A percentile compares a stretch with the other conserved stretches of the same genome.
phyloP scores from a whole-genome alignment of 2,329 filamentous ascomycete genomes.

The Cladosporium austrohemisphaericum region DNA sequence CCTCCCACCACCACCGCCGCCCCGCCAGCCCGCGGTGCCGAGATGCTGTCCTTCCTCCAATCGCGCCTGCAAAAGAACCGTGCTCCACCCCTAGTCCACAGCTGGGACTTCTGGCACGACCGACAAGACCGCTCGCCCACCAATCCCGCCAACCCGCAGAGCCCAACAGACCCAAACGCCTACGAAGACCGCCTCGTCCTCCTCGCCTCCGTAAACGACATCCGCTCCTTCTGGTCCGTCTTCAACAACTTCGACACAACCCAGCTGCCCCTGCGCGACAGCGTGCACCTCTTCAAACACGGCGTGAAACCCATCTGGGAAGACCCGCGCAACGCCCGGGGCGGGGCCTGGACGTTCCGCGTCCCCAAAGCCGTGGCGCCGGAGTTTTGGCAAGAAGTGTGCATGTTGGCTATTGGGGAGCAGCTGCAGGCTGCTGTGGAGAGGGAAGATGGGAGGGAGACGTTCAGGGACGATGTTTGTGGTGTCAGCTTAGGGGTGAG shows the following conservation, averaged over 20 bases:
- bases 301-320: constrained; percentile 81
- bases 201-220: constrained; percentile 43
- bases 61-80: constrained; percentile 24
- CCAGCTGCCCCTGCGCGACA: constrained; percentile 63
- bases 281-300: constrained; percentile 74
- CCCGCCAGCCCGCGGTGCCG: constrained; percentile 72
- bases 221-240: constrained; percentile 49
- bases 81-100: constrained; percentile 49
- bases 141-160: constrained; percentile 11
- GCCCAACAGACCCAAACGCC: constrained; percentile 14
- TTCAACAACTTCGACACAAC: constrained; percentile 72
- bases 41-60: constrained; percentile 55
- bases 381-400: constrained; percentile 76
- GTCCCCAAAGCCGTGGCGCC: constrained; percentile 70
- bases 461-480: constrained; percentile 73
- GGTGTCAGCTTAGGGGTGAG: constrained; percentile 83
- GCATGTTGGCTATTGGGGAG: constrained; percentile 80
- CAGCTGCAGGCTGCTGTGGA: constrained; percentile 71
- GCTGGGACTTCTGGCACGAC: constrained; percentile 53
- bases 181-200: constrained; percentile 48
- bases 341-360: constrained; percentile 89
- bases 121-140: constrained; percentile 35
- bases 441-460: constrained; percentile 43
- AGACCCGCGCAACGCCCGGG: constrained; percentile 79
- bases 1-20: constrained; percentile 62